Evolutionary conservation across 140 eudicot genomes (phyloP).

Genomic region (Cichorium intybus): DNA sequence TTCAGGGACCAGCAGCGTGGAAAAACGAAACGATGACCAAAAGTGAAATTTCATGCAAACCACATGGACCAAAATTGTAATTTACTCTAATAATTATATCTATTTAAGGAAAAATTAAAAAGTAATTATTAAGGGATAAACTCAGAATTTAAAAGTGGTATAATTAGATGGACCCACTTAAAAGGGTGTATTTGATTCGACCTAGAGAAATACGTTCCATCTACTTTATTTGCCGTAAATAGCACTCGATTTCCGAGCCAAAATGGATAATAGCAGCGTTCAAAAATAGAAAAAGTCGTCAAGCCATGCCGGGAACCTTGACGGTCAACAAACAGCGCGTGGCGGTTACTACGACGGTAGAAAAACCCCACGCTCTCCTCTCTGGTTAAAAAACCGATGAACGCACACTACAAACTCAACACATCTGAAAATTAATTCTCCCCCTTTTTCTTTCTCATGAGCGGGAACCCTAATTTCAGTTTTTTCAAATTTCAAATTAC

Average conservation of each 20-base stretch:
- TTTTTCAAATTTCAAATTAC: conserved; percentile 25
- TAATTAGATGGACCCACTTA: too few species aligned
- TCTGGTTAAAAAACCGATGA: neutral
- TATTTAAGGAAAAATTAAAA: too few species aligned
- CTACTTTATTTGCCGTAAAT: neutral
- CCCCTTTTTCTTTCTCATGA: conserved; percentile 14
- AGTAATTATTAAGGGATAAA: too few species aligned
- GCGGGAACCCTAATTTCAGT: conserved; percentile 46
- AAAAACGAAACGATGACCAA: too few species aligned
- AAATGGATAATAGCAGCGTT: neutral
- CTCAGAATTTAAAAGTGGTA: too few species aligned
- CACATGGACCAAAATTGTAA: too few species aligned
- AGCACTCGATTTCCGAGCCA: neutral
- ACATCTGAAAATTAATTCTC: neutral
- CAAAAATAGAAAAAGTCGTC: neutral
- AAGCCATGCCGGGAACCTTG: neutral
- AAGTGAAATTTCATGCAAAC: too few species aligned
- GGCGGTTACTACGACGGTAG: conserved; percentile 17
- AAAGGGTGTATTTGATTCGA: too few species aligned
- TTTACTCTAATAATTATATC: too few species aligned
- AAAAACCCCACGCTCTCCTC: conserved; percentile 15
- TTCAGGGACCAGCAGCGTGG: too few species aligned
- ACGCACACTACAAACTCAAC: neutral
- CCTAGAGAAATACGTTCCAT: too few species aligned
- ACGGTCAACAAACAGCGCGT: conserved; percentile 23